phyloP scores from a whole-genome alignment of 83 land plant genomes.

The Isoetes engelmannii region DNA sequence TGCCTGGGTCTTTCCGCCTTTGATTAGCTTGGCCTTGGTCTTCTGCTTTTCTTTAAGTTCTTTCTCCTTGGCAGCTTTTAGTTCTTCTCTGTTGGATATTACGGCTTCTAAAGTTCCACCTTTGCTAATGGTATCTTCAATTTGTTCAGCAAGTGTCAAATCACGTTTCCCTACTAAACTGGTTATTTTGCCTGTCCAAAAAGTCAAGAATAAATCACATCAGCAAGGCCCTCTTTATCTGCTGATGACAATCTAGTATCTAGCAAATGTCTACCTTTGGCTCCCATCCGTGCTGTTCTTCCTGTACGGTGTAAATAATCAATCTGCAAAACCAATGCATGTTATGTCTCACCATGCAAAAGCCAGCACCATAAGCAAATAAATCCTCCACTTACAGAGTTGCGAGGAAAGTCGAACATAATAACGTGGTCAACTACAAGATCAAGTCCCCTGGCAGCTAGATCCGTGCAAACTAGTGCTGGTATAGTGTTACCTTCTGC shows the following conservation, averaged over 20 bases:
- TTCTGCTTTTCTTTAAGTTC: constrained; percentile 20
- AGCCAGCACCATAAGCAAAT: neutral
- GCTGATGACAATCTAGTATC: neutral
- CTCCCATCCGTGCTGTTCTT: constrained; percentile 99
- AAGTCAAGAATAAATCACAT: neutral
- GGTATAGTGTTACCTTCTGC: constrained; percentile 64
- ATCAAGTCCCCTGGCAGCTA: constrained; percentile 97
- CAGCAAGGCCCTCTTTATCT: neutral
- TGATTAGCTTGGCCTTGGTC: constrained; percentile 13
- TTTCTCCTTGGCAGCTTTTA: constrained; percentile 25
- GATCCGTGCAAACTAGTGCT: constrained; percentile 92
- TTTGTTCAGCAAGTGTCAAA: constrained; percentile 48
- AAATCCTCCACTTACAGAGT: constrained; percentile 53
- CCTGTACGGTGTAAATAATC: constrained; percentile 97
- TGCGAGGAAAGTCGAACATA: constrained; percentile 92
- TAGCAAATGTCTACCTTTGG: constrained; percentile 52
- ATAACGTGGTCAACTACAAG: constrained; percentile 96
- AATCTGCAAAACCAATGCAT: constrained; percentile 41
- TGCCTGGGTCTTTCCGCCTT: too few relatives aligned
- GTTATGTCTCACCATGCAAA: neutral
- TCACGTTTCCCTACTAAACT: constrained; percentile 84
- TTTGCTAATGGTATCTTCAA: constrained; percentile 82
- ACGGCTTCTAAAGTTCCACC: constrained; percentile 82
- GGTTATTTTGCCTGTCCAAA: constrained; percentile 71
- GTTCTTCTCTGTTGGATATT: constrained; percentile 28